Evolutionary conservation across 768 basidiomycete species (phyloP).

Genomic region (Phanerodontia chrysosporium): DNA sequence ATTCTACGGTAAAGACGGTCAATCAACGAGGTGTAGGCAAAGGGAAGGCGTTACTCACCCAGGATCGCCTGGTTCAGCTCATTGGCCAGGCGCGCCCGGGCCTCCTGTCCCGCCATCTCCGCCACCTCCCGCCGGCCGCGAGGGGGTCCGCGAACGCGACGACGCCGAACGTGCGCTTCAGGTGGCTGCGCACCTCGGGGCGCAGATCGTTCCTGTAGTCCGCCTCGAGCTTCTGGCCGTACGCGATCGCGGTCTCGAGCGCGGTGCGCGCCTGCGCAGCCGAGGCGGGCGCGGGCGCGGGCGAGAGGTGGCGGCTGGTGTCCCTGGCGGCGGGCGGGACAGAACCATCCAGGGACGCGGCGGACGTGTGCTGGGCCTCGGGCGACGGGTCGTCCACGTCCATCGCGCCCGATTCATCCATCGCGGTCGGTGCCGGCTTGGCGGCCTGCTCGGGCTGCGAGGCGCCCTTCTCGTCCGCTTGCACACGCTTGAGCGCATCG

Average conservation of each 20-base stretch:
- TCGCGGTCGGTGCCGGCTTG: constrained; percentile 27
- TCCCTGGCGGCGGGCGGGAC: constrained; percentile 21
- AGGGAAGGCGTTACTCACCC: constrained; percentile 46
- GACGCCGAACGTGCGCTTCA: constrained; percentile 74
- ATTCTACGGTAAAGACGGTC: constrained; percentile 43
- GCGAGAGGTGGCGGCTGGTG: constrained; percentile 5
- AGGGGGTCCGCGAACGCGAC: constrained; percentile 77
- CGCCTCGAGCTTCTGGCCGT: constrained; percentile 66
- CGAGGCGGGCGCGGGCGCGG: constrained; percentile 20
- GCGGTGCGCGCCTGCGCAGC: constrained; percentile 40
- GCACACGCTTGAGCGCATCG: constrained; percentile 63
- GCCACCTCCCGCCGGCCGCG: constrained; percentile 62
- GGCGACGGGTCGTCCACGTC: constrained; percentile 54
- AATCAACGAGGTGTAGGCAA: not conserved
- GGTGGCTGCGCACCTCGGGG: constrained; percentile 58
- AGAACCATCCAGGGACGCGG: constrained; percentile 13
- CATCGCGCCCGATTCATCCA: constrained; percentile 42
- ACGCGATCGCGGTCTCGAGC: constrained; percentile 62
- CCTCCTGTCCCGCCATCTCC: constrained; percentile 64
- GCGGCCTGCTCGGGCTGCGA: constrained; percentile 20
- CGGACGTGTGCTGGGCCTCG: constrained; percentile 21
- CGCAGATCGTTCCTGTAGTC: constrained; percentile 65
- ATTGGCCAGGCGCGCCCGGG: constrained; percentile 61
- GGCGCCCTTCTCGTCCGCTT: constrained; percentile 33
- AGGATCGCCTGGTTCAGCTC: constrained; percentile 82